Conservation (phyloP, 2,329 filamentous ascomycete species). For the Aureobasidium sp. region DNA sequence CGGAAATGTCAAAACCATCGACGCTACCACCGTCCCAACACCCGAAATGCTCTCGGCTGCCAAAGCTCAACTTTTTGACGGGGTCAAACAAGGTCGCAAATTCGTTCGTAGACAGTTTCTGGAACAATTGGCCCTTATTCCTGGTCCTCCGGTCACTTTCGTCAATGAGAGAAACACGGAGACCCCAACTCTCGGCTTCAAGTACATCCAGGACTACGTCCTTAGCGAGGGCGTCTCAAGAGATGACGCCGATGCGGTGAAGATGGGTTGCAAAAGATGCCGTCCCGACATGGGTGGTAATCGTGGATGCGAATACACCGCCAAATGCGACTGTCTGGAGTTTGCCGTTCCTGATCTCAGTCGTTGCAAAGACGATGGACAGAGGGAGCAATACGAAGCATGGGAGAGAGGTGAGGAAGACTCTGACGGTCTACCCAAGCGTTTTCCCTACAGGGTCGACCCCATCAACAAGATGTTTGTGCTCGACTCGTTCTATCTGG, state of each 20-base stretch:
- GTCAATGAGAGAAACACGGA: constrained; percentile 53
- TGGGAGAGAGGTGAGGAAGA: constrained; percentile 23
- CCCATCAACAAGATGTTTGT: constrained; percentile 30
- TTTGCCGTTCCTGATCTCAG: constrained; percentile 45
- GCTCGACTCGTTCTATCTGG: constrained; percentile 36
- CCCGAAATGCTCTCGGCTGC: constrained; percentile 30
- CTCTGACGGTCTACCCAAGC: constrained; percentile 35
- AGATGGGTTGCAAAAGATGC: constrained; percentile 60
- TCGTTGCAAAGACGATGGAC: constrained; percentile 9
- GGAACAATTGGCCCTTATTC: constrained; percentile 22
- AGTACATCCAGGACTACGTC: constrained; percentile 57
- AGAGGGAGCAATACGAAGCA: constrained; percentile 19
- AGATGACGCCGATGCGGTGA: constrained; percentile 50
- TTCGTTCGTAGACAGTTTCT: constrained; percentile 34
- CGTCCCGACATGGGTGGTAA: constrained; percentile 42
- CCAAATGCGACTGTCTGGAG: constrained; percentile 59
- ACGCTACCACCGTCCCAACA: constrained; percentile 29
- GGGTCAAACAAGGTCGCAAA: constrained; percentile 26
- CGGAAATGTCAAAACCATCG: constrained; percentile 18
- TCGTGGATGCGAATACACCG: constrained; percentile 54
- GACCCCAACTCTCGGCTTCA: constrained; percentile 53
- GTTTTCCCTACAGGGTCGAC: constrained; percentile 52
- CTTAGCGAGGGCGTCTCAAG: constrained; percentile 52
- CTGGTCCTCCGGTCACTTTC: constrained; percentile 45
- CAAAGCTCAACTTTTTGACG: constrained; percentile 13